Evolutionary conservation across 2,329 filamentous ascomycete genomes (phyloP).

Genomic region (Aquanectria penicillioides): DNA sequence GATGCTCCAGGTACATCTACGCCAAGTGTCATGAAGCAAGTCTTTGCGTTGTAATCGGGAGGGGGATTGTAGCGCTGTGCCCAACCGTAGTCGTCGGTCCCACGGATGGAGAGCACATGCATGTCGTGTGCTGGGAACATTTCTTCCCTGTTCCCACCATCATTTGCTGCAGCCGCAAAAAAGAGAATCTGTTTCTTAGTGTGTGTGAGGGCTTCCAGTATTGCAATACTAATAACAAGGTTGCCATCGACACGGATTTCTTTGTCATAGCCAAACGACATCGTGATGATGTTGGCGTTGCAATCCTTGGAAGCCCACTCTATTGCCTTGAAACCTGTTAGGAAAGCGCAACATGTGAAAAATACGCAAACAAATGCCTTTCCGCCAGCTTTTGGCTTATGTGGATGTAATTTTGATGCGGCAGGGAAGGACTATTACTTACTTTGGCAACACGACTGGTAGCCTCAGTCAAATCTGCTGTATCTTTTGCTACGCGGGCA

Average conservation of each 20-base stretch:
- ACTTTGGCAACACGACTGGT: conserved; percentile 6
- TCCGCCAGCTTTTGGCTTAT: too few relatives aligned
- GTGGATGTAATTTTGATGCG: too few relatives aligned
- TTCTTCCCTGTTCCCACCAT: conserved; percentile 6
- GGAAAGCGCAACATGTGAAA: background rate
- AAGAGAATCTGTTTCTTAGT: background rate
- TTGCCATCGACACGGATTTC: background rate
- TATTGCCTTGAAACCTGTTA: conserved; percentile 6
- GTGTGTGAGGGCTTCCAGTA: background rate
- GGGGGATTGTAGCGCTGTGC: conserved; percentile 5
- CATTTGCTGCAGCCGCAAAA: conserved; percentile 10
- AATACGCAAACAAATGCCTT: background rate
- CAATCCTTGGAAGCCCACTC: conserved; percentile 4
- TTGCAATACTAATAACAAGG: conserved; percentile 1
- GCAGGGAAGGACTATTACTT: background rate
- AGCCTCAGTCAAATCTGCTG: background rate
- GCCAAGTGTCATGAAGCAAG: conserved; percentile 7
- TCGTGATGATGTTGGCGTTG: background rate
- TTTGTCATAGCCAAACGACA: conserved; percentile 9
- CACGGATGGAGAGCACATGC: conserved; percentile 8
- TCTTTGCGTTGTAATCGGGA: background rate
- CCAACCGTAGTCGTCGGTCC: background rate
- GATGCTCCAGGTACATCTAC: conserved; percentile 2
- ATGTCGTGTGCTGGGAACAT: conserved; percentile 7
- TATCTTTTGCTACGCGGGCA: conserved; percentile 2